Percentiles rank a stretch among this genome's conserved stretches.
phyloP scores from a whole-genome alignment of 2,329 filamentous ascomycete genomes.

The Fusarium sp. region DNA sequence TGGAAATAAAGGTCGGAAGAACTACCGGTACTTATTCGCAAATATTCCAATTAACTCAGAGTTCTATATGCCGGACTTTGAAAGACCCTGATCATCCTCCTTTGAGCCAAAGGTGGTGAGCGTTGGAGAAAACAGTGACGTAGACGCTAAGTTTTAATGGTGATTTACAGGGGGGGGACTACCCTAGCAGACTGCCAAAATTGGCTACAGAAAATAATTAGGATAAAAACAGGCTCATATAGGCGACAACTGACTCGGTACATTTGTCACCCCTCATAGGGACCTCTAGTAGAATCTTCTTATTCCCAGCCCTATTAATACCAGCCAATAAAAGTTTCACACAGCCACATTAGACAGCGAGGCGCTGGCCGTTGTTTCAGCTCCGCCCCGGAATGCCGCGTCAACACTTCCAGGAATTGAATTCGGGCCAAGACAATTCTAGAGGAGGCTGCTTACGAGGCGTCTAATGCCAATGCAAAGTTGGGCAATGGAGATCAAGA shows the following conservation, averaged over 20 bases:
- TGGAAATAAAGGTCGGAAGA: not conserved
- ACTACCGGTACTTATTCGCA: not conserved
- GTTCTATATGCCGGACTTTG: not conserved
- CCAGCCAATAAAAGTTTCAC: slow-evolving; percentile 29
- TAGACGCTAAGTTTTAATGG: slow-evolving; percentile 16
- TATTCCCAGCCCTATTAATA: slow-evolving; percentile 45
- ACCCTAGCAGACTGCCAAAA: not conserved
- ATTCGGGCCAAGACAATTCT: slow-evolving; percentile 35
- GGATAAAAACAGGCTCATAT: accelerated
- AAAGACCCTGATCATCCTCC: not conserved
- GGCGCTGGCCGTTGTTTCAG: slow-evolving; percentile 48
- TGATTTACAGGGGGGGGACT: slow-evolving; percentile 39
- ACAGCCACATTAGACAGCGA: slow-evolving; percentile 45
- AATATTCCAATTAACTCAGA: not conserved
- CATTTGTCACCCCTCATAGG: not conserved
- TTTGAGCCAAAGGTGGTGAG: not conserved
- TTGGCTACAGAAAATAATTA: not conserved
- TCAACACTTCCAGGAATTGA: slow-evolving; percentile 44
- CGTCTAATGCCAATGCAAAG: slow-evolving; percentile 12
- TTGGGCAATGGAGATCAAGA: not conserved
- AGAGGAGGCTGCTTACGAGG: slow-evolving; percentile 43
- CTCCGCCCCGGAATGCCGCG: slow-evolving; percentile 49
- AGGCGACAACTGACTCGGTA: not conserved
- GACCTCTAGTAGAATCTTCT: not conserved
- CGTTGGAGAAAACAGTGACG: slow-evolving; percentile 35